A percentile compares a stretch with the other conserved stretches of the same genome.
These are phyloP conservation scores for Xylaria castorea DNA, from an alignment of 495 filamentous ascomycete species.

Conservation along the genomic window DNA sequence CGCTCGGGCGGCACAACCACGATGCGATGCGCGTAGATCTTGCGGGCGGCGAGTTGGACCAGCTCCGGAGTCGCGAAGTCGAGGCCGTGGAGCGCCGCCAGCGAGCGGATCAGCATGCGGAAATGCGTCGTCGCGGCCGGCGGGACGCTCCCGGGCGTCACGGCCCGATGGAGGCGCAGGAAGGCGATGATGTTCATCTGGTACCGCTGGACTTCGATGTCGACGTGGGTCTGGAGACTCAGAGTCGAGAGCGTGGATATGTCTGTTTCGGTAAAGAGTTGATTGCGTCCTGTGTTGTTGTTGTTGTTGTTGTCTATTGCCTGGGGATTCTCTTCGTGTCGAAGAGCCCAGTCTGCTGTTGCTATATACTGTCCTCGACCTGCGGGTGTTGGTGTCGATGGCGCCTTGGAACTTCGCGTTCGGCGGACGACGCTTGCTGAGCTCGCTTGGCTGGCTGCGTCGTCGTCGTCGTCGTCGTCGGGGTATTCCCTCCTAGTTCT, in stretches of 20 bases:
- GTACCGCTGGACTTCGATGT: conserved; percentile 76
- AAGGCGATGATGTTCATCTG: conserved; percentile 85
- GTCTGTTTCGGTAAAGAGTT: conserved; percentile 43
- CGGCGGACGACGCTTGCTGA: conserved; percentile 40
- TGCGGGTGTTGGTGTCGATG: conserved; percentile 22
- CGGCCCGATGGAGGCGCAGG: conserved; percentile 83
- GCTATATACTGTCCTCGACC: conserved; percentile 13
- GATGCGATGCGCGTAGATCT: conserved; percentile 89
- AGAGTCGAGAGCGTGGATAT: conserved; percentile 44
- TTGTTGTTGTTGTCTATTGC: not conserved
- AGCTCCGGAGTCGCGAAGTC: conserved; percentile 85
- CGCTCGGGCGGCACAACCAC: conserved; percentile 67
- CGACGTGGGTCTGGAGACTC: conserved; percentile 41
- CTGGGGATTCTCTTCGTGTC: not conserved
- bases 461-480: conserved; percentile 35
- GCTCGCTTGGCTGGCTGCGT: conserved; percentile 42
- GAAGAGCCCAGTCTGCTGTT: conserved; percentile 22
- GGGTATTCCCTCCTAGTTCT: conserved; percentile 42
- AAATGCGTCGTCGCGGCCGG: conserved; percentile 81
- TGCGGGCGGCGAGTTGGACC: conserved; percentile 80
- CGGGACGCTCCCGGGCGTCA: conserved; percentile 73
- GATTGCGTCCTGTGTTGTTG: not conserved
- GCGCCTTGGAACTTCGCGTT: conserved; percentile 20
- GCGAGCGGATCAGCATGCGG: conserved; percentile 65
- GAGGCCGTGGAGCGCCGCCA: conserved; percentile 84